Evolutionary conservation across 2,329 filamentous ascomycete species (phyloP).

Genomic region (Monilinia laxa): DNA sequence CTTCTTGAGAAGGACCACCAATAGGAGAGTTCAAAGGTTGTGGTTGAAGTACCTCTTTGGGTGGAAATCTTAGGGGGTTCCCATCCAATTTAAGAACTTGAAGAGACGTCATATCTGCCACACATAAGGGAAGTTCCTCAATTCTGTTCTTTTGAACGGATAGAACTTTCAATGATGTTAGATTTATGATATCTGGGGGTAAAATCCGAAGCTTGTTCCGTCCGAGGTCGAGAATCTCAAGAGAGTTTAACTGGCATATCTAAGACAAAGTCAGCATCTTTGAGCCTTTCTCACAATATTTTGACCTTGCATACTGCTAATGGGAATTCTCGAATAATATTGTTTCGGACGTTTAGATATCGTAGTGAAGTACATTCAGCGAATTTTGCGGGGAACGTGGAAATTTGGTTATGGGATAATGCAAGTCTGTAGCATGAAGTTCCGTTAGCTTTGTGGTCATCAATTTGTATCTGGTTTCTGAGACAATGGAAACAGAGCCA

Average conservation of each 20-base stretch:
- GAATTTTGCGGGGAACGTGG: slow-evolving; percentile 67
- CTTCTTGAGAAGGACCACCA: slow-evolving; percentile 52
- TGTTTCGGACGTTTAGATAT: slow-evolving; percentile 79
- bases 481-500: not conserved
- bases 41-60: slow-evolving; percentile 64
- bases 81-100: slow-evolving; percentile 88
- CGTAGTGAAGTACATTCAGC: slow-evolving; percentile 74
- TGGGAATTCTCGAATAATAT: slow-evolving; percentile 67
- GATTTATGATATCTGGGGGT: slow-evolving; percentile 74
- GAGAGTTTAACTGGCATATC: slow-evolving; percentile 81
- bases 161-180: slow-evolving; percentile 85
- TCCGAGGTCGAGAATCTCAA: slow-evolving; percentile 91
- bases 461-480: not conserved
- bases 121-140: slow-evolving; percentile 75
- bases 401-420: slow-evolving; percentile 75
- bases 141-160: slow-evolving; percentile 86
- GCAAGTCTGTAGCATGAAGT: slow-evolving; percentile 58
- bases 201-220: slow-evolving; percentile 79
- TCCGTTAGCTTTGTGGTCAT: slow-evolving; percentile 31
- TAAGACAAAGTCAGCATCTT: slow-evolving; percentile 42
- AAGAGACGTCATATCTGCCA: slow-evolving; percentile 87
- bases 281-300: not conserved
- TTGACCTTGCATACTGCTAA: slow-evolving; percentile 52
- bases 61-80: slow-evolving; percentile 80
- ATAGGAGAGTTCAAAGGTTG: slow-evolving; percentile 56